A percentile compares a stretch with the other conserved stretches of the same genome.
phyloP scores from a whole-genome alignment of 2,329 filamentous ascomycete genomes.

The Colletotrichum liaoningense region DNA sequence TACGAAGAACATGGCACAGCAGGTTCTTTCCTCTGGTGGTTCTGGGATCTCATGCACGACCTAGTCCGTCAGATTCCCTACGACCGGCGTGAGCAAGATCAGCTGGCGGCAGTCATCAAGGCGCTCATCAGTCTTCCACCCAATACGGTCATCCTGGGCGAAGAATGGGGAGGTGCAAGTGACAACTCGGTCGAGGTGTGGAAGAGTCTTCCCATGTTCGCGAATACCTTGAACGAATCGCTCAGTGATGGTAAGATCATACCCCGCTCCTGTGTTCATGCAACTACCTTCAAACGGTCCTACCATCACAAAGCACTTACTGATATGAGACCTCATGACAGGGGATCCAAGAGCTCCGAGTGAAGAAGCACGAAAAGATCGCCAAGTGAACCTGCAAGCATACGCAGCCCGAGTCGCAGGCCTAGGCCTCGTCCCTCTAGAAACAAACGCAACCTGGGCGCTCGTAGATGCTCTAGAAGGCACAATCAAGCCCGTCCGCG shows the following conservation, averaged over 20 bases:
- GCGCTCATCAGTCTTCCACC: neutral
- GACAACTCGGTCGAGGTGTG: neutral
- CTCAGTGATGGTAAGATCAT: neutral
- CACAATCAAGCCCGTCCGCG: neutral
- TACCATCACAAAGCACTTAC: neutral
- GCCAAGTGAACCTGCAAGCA: neutral
- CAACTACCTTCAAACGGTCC: too few species aligned
- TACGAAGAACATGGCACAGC: neutral
- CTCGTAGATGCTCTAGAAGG: neutral
- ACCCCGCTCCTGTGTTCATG: neutral
- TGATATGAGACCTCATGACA: neutral
- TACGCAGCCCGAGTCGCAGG: neutral
- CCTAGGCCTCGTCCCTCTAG: neutral
- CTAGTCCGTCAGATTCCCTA: conserved; percentile 38
- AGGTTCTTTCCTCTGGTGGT: conserved; percentile 38
- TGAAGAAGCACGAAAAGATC: neutral
- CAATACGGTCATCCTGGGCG: neutral
- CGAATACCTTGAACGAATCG: neutral
- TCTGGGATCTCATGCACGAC: conserved; percentile 40
- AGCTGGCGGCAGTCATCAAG: neutral
- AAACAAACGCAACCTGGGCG: neutral
- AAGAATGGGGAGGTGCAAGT: neutral
- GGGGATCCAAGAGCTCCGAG: neutral
- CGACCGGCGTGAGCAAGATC: conserved; percentile 35
- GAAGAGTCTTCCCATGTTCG: neutral